Evolutionary conservation across 1,139 yeast species (phyloP).

Genomic region (Protomyces inouyei): DNA sequence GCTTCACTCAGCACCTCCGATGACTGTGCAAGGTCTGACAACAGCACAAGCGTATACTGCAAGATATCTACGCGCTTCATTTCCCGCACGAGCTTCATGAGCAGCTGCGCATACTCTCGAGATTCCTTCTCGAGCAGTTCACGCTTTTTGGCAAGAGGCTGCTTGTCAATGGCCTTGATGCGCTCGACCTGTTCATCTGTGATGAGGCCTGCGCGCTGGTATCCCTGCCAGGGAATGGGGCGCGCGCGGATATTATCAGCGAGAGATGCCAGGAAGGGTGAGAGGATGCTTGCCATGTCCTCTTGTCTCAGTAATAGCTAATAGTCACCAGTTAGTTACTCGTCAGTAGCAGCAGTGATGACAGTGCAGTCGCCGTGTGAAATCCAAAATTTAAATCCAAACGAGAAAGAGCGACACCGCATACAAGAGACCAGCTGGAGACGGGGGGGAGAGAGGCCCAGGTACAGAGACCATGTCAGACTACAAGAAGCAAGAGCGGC

Average conservation of each 20-base stretch:
- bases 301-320: neutral
- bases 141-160: conserved; percentile 5
- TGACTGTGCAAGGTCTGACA: conserved; percentile 48
- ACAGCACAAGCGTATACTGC: conserved; percentile 63
- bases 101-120: conserved; percentile 53
- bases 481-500: conserved; percentile 11
- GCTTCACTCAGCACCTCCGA: conserved; percentile 40
- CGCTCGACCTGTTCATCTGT: conserved; percentile 61
- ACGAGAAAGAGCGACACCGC: neutral
- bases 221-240: conserved; percentile 90
- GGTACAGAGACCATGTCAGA: neutral
- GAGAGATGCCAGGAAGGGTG: conserved; percentile 67
- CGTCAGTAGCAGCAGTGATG: neutral
- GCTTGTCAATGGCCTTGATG: conserved; percentile 60
- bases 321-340: neutral
- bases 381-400: neutral
- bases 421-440: neutral
- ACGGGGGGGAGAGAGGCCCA: neutral
- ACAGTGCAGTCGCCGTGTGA: neutral
- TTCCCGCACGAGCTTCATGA: conserved; percentile 54
- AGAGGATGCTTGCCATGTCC: conserved; percentile 39
- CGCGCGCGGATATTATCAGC: conserved; percentile 71
- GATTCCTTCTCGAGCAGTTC: conserved; percentile 43
- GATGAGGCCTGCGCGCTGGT: conserved; percentile 68
- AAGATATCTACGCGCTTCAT: conserved; percentile 62